Evolutionary conservation across 2,329 filamentous ascomycete species (phyloP).

Genomic region (Bipolaris sorokiniana): DNA sequence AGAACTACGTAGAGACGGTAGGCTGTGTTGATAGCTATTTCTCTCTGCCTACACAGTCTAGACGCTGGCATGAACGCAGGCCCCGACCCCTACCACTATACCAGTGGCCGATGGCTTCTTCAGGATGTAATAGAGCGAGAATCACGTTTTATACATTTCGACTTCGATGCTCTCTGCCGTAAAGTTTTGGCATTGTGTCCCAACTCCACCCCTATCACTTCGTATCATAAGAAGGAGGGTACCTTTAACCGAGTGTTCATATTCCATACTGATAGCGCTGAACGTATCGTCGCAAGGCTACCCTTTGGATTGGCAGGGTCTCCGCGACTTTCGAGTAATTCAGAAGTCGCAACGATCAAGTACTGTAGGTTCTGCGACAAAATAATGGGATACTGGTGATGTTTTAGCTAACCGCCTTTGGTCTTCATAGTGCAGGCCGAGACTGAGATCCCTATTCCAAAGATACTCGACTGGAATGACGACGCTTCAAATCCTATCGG

Average conservation of each 20-base stretch:
- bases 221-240: slow-evolving; percentile 54
- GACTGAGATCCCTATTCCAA: slow-evolving; percentile 52
- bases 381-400: neutral
- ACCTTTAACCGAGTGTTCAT: slow-evolving; percentile 55
- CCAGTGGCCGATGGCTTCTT: neutral
- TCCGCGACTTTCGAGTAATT: slow-evolving; percentile 46
- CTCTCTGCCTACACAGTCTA: too few relatives aligned
- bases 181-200: slow-evolving; percentile 48
- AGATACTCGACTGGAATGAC: slow-evolving; percentile 53
- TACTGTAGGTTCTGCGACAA: slow-evolving; percentile 40
- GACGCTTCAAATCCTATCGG: slow-evolving; percentile 44
- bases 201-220: slow-evolving; percentile 42
- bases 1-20: too few relatives aligned
- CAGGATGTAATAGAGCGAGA: slow-evolving; percentile 33
- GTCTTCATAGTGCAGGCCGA: slow-evolving; percentile 42
- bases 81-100: neutral
- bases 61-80: too few relatives aligned
- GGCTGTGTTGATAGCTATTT: too few relatives aligned
- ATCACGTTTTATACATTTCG: slow-evolving; percentile 49
- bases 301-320: slow-evolving; percentile 51
- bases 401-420: slow-evolving; percentile 16
- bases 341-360: slow-evolving; percentile 55
- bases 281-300: slow-evolving; percentile 51
- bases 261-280: slow-evolving; percentile 49
- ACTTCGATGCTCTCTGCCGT: slow-evolving; percentile 50